phyloP scores from a whole-genome alignment of 2,329 filamentous ascomycete species.

The Aureobasidium mangrovei region DNA sequence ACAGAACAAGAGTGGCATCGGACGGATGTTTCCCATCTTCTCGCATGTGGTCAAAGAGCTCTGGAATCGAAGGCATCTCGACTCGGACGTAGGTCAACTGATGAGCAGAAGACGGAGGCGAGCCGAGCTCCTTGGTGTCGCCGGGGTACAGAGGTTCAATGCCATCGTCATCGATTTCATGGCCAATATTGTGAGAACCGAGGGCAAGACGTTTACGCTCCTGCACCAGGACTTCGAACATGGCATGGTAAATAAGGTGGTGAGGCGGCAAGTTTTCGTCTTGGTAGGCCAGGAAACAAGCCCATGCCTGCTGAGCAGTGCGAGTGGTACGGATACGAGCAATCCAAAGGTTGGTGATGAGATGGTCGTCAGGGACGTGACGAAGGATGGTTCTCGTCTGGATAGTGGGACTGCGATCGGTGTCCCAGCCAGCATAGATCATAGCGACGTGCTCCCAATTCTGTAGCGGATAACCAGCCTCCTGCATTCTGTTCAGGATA shows the following conservation, averaged over 20 bases:
- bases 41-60: conserved; percentile 53
- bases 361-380: conserved; percentile 4
- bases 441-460: conserved; percentile 46
- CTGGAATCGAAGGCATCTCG: conserved; percentile 48
- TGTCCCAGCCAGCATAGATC: conserved; percentile 54
- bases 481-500: conserved; percentile 47
- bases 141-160: conserved; percentile 42
- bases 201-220: conserved; percentile 19
- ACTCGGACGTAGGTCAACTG: conserved; percentile 58
- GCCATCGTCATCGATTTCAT: conserved; percentile 17
- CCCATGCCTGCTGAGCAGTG: conserved; percentile 56
- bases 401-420: conserved; percentile 53
- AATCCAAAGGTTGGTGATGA: conserved; percentile 39
- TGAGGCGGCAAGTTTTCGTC: conserved; percentile 31
- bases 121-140: conserved; percentile 47
- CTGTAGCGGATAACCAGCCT: conserved; percentile 47
- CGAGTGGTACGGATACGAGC: conserved; percentile 51
- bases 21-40: conserved; percentile 26
- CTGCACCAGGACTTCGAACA: conserved; percentile 48
- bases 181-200: not conserved
- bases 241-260: conserved; percentile 43
- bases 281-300: conserved; percentile 51
- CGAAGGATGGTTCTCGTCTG: conserved; percentile 43
- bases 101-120: conserved; percentile 50
- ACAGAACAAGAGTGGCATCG: conserved; percentile 38